Evolutionary conservation across 202 grass and related monocot genomes (phyloP), one percentile per base, ranked within the genome.

Genomic region (Cymbopogon flexuosus): DNA sequence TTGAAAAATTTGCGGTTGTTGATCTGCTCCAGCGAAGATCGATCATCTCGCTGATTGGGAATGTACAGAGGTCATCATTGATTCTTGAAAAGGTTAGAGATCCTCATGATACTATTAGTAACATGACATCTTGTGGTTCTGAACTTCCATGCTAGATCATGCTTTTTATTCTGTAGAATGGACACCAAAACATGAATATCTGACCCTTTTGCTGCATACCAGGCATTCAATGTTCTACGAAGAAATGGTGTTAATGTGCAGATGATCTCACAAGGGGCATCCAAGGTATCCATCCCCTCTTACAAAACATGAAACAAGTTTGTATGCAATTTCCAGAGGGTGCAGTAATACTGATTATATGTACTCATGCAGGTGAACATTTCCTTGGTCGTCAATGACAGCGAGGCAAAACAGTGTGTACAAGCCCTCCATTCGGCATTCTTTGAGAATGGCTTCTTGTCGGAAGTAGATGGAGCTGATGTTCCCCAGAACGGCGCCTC

Each of bases 221-320:
- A 94, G 95, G 92, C 92, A 36, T 98, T 98, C 68, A 93, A 81
- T 65, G 95, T 98, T 66, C 78, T 98, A 35, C 85, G 95, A 13
- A 86, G 56, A 79, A 89, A 88, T 75, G 88, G 92, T 57, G 86
- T 98, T 37, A 98, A 94, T 18, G 95, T 98, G 30, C 92, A 98
- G 84, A 98, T 98, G 95, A 98, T 98, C 70, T 98, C 95, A 13
- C 95, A 98, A 91, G 95, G 95, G 34, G 95, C 95, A 3, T 98
- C 95, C 22, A 98, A 98, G 95, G 95, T 98, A 86, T 18, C 22
- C 14, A 72, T 18, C 30, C 70, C 70, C 0, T 42, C 49, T 29
- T 37, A 3, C 24, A 59, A 43, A 85, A 85, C 8, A 23, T 52
- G 42, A 33, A 52, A 21, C 69, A 39, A 36, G 65, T 34, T 77